Conservation (phyloP, 108 stramenopile genomes). For the Skeletonema marinoi region DNA sequence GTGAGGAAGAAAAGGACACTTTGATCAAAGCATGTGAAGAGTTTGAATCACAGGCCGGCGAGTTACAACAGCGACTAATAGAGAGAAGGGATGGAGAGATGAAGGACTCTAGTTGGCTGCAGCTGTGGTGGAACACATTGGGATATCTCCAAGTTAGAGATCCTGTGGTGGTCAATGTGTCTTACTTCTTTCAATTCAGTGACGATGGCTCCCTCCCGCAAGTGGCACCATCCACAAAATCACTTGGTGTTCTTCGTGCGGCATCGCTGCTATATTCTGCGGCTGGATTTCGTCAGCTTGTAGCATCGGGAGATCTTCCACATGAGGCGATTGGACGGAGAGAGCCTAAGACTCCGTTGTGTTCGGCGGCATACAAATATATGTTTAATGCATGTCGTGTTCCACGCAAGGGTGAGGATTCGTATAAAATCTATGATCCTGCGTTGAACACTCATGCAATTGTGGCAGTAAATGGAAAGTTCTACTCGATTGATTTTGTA, state of each 20-base stretch:
- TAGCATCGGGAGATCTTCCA: constrained; percentile 67
- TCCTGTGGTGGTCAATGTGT: constrained; percentile 85
- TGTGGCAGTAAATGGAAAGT: constrained; percentile 73
- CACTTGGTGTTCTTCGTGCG: constrained; percentile 52
- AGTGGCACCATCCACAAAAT: constrained; percentile 17
- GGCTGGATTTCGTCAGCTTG: constrained; percentile 73
- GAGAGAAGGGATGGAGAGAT: constrained; percentile 54
- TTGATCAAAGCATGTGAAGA: constrained; percentile 55
- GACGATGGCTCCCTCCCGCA: constrained; percentile 65
- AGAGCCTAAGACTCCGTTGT: constrained; percentile 65
- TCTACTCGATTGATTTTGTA: constrained; percentile 70
- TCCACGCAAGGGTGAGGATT: constrained; percentile 70
- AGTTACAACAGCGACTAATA: constrained; percentile 67
- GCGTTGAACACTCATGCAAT: constrained; percentile 67
- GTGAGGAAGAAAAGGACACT: constrained; percentile 55
- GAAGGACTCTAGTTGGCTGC: constrained; percentile 77
- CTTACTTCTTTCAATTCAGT: constrained; percentile 87
- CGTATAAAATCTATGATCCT: constrained; percentile 85
- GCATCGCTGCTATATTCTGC: constrained; percentile 74
- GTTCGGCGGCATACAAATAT: constrained; percentile 87
- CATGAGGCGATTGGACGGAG: constrained; percentile 68
- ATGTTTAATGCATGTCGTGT: constrained; percentile 92
- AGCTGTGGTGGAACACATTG: constrained; percentile 87
- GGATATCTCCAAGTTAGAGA: constrained; percentile 88
- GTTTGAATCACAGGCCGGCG: constrained; percentile 59